Conservation (phyloP, 371 early-diverging fungal species). For the Mucor racemosus region DNA sequence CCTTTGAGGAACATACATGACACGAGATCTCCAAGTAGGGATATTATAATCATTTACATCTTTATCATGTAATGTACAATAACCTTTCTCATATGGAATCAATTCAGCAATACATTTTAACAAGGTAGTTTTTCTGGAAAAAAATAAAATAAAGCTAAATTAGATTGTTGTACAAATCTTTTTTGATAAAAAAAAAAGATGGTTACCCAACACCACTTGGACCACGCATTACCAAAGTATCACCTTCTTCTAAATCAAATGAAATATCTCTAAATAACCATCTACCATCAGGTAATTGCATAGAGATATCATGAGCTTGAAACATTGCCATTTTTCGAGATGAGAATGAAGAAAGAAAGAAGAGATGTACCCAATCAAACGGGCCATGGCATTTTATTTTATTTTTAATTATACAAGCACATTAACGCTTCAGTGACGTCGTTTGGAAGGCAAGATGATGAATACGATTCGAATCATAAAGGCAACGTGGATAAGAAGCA, state of each 20-base stretch:
- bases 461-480: background rate
- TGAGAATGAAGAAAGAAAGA: background rate
- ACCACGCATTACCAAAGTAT: slow-evolving; percentile 69
- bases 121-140: slow-evolving; percentile 79
- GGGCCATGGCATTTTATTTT: no score
- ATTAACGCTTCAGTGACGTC: slow-evolving; percentile 12
- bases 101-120: slow-evolving; percentile 85
- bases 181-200: slow-evolving; percentile 3
- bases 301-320: slow-evolving; percentile 39
- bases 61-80: slow-evolving; percentile 59
- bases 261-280: slow-evolving; percentile 68
- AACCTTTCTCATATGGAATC: slow-evolving; percentile 67
- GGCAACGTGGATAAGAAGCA: background rate
- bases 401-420: no score
- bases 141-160: background rate
- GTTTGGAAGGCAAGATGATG: background rate
- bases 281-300: slow-evolving; percentile 49
- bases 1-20: slow-evolving; percentile 90
- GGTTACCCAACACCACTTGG: slow-evolving; percentile 77
- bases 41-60: slow-evolving; percentile 67
- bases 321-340: slow-evolving; percentile 26
- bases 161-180: slow-evolving; percentile 18
- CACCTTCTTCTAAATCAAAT: slow-evolving; percentile 59
- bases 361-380: slow-evolving; percentile 8
- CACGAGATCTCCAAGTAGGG: slow-evolving; percentile 76